Evolutionary conservation across 345 rosid species (phyloP), one percentile per base, ranked within the genome.

Genomic region (Kernera saxatilis): DNA sequence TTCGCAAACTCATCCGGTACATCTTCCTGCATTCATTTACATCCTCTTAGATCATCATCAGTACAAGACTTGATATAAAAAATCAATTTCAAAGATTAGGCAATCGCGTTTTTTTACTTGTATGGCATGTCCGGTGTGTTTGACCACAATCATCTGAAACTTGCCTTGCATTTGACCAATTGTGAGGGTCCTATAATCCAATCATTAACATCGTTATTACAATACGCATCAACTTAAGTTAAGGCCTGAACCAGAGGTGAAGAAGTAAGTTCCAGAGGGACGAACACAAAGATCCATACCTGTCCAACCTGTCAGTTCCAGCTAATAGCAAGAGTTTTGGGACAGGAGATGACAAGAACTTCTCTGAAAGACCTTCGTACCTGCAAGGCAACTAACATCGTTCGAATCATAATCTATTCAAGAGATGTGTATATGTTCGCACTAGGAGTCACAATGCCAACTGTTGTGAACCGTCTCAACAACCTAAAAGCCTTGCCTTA

Each of bases 141-240:
- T 89, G 33, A 93, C 90, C 27, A 91, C 93, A 19, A 91, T 88
- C 97, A 93, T 89, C 79, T 93, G 98, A 77, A 93, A 93, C 78
- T 93, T 91, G 69, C 98, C 98, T 91, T 91, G 97, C 98, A 93
- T 93, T 82, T 93, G 97, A 51, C 96, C 97, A 62, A 93, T 93
- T 69, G 98, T 91, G 53, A 91, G 97, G 32, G 88, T 56, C 79
- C 98, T 93, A 29, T 29, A 82, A 66, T 32, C 25, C 36, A 69
- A 32, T 21, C 18, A 55, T 46, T 17, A 48, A 27, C 54, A 22
- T 29, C 23, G 9, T 33, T 54, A 13, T 61, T 26, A 74, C 39
- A 50, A 41, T 6, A 43, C 3, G 1, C 19, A 22, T n/a, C 59
- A 49, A 37, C 43, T 5, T 6, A 54, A 54, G 36, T 25, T 22